Conservation (phyloP, 257 asterid species). For the Cordia subcordata region DNA sequence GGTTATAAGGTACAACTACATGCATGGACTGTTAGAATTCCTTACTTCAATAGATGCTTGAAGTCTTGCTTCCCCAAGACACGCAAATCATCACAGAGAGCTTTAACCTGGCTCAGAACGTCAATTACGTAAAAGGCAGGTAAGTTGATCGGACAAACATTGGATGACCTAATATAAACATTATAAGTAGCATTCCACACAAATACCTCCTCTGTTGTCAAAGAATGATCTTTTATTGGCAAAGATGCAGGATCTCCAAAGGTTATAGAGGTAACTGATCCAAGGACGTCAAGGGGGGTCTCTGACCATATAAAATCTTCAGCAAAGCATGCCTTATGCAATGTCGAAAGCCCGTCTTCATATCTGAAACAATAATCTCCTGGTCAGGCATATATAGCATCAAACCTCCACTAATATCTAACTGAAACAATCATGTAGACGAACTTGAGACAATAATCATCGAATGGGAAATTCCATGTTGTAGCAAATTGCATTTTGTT, state of each 20-base stretch:
- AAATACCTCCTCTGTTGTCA: conserved; percentile 81
- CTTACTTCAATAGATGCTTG: conserved; percentile 80
- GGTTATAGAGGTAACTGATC: conserved; percentile 69
- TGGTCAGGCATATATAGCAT: background rate
- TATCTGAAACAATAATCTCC: conserved; percentile 40
- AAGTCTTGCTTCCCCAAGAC: conserved; percentile 92
- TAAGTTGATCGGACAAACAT: conserved; percentile 2
- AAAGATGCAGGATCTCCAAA: conserved; percentile 58
- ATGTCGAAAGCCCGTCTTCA: conserved; percentile 79
- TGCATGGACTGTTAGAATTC: background rate
- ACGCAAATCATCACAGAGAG: conserved; percentile 79
- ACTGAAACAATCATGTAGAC: background rate
- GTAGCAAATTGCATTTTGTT: background rate
- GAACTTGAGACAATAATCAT: too few relatives aligned
- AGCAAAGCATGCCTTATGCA: conserved; percentile 71
- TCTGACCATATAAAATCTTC: conserved; percentile 74
- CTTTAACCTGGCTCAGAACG: conserved; percentile 51
- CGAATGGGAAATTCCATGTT: background rate
- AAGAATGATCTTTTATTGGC: conserved; percentile 59
- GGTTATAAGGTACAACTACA: background rate
- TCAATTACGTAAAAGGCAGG: conserved; percentile 9
- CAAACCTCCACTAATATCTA: background rate
- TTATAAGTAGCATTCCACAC: background rate
- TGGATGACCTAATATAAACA: background rate
- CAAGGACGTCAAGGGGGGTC: conserved; percentile 69